These are phyloP conservation scores for Leccinum cinnamomeum DNA, from an alignment of 1,284 basidiomycete genomes.

Conservation along the genomic window DNA sequence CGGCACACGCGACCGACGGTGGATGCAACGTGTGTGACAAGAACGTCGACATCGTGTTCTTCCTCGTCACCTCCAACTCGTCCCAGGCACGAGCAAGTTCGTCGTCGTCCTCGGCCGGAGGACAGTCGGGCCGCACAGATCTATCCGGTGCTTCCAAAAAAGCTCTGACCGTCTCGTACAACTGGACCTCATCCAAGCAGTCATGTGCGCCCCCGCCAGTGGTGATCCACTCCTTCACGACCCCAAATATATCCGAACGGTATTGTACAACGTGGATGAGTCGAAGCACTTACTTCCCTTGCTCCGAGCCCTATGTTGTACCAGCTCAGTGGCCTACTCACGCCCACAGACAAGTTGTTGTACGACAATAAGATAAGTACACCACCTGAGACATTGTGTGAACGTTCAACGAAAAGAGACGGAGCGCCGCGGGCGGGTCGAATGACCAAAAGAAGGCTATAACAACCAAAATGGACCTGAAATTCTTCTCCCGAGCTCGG, in stretches of 20 bases:
- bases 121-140: constrained; percentile 39
- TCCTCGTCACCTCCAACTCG: constrained; percentile 45
- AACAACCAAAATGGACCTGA: too few species aligned
- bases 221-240: constrained; percentile 68
- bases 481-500: too few species aligned
- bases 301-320: too few species aligned
- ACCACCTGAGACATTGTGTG: too few species aligned
- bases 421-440: too few species aligned
- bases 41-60: constrained; percentile 48
- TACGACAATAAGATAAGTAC: too few species aligned
- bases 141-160: constrained; percentile 60
- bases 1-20: constrained; percentile 31
- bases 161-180: constrained; percentile 53
- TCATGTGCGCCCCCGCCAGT: constrained; percentile 74
- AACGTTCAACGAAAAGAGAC: too few species aligned
- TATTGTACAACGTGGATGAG: constrained; percentile 39
- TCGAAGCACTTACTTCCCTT: too few species aligned
- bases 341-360: too few species aligned
- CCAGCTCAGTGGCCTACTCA: too few species aligned
- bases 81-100: constrained; percentile 49
- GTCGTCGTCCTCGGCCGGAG: constrained; percentile 38
- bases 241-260: constrained; percentile 61
- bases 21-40: constrained; percentile 63
- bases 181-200: constrained; percentile 63
- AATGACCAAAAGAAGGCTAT: too few species aligned